Conservation (phyloP, 768 basidiomycete species). For the Lactarius deliciosus region DNA sequence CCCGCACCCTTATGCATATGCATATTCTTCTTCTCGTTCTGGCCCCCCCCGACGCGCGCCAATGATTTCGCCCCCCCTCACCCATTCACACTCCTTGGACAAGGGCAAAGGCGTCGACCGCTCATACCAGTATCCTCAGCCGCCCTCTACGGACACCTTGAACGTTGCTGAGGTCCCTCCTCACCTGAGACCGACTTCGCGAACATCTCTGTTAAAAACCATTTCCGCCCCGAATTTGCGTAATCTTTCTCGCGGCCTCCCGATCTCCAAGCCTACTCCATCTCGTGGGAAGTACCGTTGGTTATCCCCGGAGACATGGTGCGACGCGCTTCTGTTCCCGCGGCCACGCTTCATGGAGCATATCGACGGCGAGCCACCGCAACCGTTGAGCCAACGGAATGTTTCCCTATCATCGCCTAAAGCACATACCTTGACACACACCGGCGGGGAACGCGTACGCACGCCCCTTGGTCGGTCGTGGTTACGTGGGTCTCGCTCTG, state of each 20-base stretch:
- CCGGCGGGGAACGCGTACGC: neutral
- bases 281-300: conserved; percentile 57
- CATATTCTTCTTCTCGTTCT: conserved; percentile 34
- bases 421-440: neutral
- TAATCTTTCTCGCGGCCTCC: conserved; percentile 21
- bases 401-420: conserved; percentile 4
- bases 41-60: conserved; percentile 27
- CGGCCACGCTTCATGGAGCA: conserved; percentile 61
- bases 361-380: conserved; percentile 38
- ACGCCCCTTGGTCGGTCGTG: neutral
- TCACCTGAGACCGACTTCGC: conserved; percentile 35
- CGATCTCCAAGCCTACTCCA: conserved; percentile 29
- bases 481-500: conserved; percentile 14
- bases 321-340: conserved; percentile 75
- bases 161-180: conserved; percentile 40
- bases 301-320: conserved; percentile 78
- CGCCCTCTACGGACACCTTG: conserved; percentile 33
- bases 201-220: conserved; percentile 49
- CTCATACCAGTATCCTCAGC: conserved; percentile 30
- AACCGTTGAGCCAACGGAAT: conserved; percentile 24
- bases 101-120: conserved; percentile 30
- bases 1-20: conserved; percentile 55
- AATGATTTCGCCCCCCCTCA: conserved; percentile 24
- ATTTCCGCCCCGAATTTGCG: conserved; percentile 68
- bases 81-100: conserved; percentile 33